Evolutionary conservation across 768 basidiomycete species (phyloP).

Genomic region (Phylloporus rhodoxanthus): DNA sequence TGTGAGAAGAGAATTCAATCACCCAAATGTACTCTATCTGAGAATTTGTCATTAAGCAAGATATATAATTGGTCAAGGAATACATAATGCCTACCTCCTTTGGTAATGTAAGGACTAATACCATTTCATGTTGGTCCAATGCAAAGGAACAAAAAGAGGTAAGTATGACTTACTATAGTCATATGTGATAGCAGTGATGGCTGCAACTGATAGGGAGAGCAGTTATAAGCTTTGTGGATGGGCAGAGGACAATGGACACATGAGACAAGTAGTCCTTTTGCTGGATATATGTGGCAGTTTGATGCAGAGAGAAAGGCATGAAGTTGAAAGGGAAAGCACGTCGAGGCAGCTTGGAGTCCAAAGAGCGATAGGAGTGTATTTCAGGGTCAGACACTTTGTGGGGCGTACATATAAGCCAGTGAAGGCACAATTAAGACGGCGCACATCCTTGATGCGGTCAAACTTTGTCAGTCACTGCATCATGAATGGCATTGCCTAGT

Average conservation of each 20-base stretch:
- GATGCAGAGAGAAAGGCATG: not conserved
- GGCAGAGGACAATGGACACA: not conserved
- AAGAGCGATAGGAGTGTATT: not conserved
- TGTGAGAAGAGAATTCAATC: not conserved
- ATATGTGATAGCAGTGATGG: not conserved
- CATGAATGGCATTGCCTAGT: not conserved
- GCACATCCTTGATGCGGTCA: not conserved
- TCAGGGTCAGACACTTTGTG: not conserved
- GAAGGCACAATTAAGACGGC: not conserved
- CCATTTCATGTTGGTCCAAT: not conserved
- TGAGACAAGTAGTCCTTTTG: not conserved
- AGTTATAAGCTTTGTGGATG: not conserved
- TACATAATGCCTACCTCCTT: not conserved
- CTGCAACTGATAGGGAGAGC: not conserved
- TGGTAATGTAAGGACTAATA: not conserved
- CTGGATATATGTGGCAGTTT: not conserved
- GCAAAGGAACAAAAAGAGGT: not conserved
- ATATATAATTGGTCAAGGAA: not conserved
- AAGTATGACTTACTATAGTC: not conserved
- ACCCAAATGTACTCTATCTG: slow-evolving; percentile 1
- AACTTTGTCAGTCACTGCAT: not conserved
- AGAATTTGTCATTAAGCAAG: not conserved
- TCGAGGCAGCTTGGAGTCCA: not conserved
- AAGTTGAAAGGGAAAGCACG: not conserved
- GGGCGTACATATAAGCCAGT: not conserved